Evolutionary conservation across 2,329 filamentous ascomycete species (phyloP), one percentile per base, ranked within the genome.

Genomic region (Venturiaceae sp.): DNA sequence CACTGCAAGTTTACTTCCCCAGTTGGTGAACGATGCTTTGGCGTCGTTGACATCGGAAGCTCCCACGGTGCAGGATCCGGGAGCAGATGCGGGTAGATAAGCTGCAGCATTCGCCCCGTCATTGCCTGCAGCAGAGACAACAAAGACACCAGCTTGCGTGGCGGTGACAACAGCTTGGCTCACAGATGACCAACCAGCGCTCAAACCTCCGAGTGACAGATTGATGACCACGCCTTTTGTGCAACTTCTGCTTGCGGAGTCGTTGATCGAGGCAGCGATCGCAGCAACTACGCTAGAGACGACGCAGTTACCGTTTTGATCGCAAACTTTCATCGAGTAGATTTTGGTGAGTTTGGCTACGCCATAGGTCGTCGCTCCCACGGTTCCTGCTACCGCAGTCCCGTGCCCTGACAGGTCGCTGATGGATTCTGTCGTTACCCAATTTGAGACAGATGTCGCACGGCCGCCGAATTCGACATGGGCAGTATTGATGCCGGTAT

Each of bases 401-500:
- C 71, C 71, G 60, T 74, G 72, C 37, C 72, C 71, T 55, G 72
- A 72, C 44, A 70, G 69, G 60, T 74, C 71, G 65, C 72, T 37
- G 5, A 14, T 36, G 23, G 21, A 26, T n/a, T 60, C 60, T 19
- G 30, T 28, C 1, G 28, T 30, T 6, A 46, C 60, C 44, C 21
- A 61, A 28, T 60, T 72, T 62, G 68, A 67, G 19, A 72, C 63
- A 64, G 68, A 71, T 36, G 66, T 69, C 34, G 71, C 71, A 67
- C 71, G 71, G 53, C 69, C 69, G 60, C 71, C 71, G 28, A 74
- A 73, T 36, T 74, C 71, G 8, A 68, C 57, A 69, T 88, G 85
- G 5, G 75, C 74, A 37, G 72, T 71, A 58, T 72, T 72, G 67
- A 87, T 81, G 63, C 85, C 85, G 5, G 84, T 86, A 69, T 88